Base-by-base conservation (phyloP, 495 filamentous ascomycete genomes). In the Neurospora hispaniola region DNA sequence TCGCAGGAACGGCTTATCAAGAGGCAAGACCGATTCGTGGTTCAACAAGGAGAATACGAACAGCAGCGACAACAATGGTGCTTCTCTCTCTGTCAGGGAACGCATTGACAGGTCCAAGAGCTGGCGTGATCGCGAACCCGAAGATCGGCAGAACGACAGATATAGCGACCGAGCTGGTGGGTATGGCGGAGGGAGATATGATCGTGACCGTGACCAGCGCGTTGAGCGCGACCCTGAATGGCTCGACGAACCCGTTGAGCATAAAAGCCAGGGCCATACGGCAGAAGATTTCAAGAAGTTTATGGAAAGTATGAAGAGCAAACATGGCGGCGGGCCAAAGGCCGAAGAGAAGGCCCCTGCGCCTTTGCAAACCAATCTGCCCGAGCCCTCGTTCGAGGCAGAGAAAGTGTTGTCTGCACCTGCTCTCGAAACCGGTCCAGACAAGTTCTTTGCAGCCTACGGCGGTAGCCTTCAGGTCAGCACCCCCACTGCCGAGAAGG, bases 271-370 rank as follows among this genome's bases (percentile, higher is more conserved):
- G 72, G 89, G 85, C 20, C 92, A 92, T 78, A 97, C 92, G 11
- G 90, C 92, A 78, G 94, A 96, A 77, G 94, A 98, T 71, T 98
- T 99, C 80, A 91, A 97, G 81, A 91, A 91, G 73, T 99, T 96
- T 89, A 97, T 98, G 83, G 93, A 96, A 75, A 85, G 84, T 69
- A 96, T 97, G 94, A 97, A 95, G 80, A 82, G 80, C 70, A 81
- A 80, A 44, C 73, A 81, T 84, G 78, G 72, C 81, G 77, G 70
- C 75, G 75, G 78, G 2, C 48, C 76, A 78, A 79, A 80, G 72
- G 6, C 86, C 81, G 78, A 80, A 44, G 86, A 89, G 73, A 89
- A 88, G 79, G 81, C 77, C 46, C 79, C 85, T 39, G 77, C 76
- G 46, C 72, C 79, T 5, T 31, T 71, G 74, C 81, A 78, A 42